Conservation (phyloP, 1,284 basidiomycete genomes). For the Melanopsichium pennsylvanicum region DNA sequence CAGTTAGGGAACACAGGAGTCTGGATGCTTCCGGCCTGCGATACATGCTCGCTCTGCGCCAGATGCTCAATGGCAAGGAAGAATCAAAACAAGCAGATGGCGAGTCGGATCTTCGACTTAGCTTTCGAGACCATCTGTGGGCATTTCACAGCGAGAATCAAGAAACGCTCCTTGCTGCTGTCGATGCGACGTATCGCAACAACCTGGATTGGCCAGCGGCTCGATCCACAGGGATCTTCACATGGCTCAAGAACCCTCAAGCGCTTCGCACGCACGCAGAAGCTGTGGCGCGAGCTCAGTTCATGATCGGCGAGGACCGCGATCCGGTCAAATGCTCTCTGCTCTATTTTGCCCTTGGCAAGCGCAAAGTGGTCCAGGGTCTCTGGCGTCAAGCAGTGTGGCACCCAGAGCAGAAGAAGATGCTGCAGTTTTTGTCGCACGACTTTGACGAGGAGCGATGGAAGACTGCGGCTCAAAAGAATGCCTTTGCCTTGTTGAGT, state of each 20-base stretch:
- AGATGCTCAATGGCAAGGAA: conserved; percentile 13
- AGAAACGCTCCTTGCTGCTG: conserved; percentile 78
- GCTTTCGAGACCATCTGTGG: conserved; percentile 92
- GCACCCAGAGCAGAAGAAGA: conserved; percentile 86
- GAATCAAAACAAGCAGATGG: neutral
- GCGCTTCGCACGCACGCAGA: conserved; percentile 79
- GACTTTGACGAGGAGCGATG: conserved; percentile 86
- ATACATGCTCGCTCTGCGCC: conserved; percentile 41
- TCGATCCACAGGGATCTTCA: conserved; percentile 80
- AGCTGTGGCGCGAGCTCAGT: conserved; percentile 88
- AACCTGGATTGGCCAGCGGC: conserved; percentile 90
- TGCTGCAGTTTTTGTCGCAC: conserved; percentile 91
- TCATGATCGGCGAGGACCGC: conserved; percentile 73
- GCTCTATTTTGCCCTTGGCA: conserved; percentile 93
- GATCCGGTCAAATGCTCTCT: conserved; percentile 90
- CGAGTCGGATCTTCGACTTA: conserved; percentile 66
- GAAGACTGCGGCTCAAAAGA: conserved; percentile 93
- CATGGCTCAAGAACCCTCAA: conserved; percentile 77
- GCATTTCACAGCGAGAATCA: conserved; percentile 93
- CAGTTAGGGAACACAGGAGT: conserved; percentile 83
- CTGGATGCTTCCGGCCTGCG: conserved; percentile 83
- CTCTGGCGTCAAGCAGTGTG: conserved; percentile 94
- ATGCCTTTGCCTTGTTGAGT: conserved; percentile 89
- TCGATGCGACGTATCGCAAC: conserved; percentile 76
- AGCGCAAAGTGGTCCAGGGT: conserved; percentile 87